These are phyloP conservation scores for Aspergillus tamarii DNA, from an alignment of 2,329 filamentous ascomycete species.

Conservation along the genomic window DNA sequence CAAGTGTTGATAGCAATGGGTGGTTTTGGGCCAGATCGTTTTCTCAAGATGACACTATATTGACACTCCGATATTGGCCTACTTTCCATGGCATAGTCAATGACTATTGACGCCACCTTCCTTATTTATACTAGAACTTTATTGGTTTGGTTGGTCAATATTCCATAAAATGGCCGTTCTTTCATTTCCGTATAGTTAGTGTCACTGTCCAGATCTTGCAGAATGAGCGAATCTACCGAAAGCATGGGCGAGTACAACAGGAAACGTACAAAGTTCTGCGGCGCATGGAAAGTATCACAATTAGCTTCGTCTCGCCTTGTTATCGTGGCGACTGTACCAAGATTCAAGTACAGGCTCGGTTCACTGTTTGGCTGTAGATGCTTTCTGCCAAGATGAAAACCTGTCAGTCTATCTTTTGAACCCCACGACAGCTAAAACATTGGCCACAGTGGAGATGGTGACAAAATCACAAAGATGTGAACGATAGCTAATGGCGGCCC, in stretches of 20 bases:
- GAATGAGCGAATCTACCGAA: not conserved
- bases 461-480: not conserved
- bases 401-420: not conserved
- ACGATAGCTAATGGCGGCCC: not conserved
- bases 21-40: not conserved
- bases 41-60: too few relatives aligned
- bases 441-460: not conserved
- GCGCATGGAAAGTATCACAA: not conserved
- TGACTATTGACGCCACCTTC: not conserved
- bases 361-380: not conserved
- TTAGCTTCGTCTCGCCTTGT: not conserved
- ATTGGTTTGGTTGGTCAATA: not conserved
- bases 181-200: not conserved
- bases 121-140: not conserved
- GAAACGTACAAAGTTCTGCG: not conserved
- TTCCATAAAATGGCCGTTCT: not conserved
- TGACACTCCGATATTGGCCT: too few relatives aligned
- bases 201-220: not conserved
- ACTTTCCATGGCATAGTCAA: not conserved
- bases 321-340: not conserved
- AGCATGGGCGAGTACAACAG: not conserved
- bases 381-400: not conserved
- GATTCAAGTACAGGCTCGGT: not conserved
- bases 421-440: not conserved
- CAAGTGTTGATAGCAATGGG: not conserved